These are phyloP conservation scores for Bocquillonia castaneifolia DNA, from an alignment of 441 rosid species.

Conservation along the genomic window DNA sequence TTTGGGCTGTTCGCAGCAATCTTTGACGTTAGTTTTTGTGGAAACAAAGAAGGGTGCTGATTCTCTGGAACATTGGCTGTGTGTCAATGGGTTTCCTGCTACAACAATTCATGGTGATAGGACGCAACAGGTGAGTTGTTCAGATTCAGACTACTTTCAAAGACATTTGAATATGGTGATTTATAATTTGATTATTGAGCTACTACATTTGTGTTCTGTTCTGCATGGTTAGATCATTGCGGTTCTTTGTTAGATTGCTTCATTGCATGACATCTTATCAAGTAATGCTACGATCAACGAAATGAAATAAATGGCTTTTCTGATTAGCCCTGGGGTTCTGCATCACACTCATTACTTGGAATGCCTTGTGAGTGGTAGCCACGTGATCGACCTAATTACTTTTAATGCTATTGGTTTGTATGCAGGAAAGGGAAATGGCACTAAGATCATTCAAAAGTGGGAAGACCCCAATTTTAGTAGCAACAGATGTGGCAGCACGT, in stretches of 20 bases:
- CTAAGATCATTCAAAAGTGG: constrained; percentile 83
- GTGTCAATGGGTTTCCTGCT: constrained; percentile 72
- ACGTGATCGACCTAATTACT: not conserved
- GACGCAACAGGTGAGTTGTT: constrained; percentile 60
- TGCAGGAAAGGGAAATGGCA: constrained; percentile 87
- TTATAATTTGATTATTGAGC: too few relatives aligned
- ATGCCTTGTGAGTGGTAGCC: not conserved
- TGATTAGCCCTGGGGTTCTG: too few relatives aligned
- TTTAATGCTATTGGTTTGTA: not conserved
- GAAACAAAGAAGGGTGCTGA: constrained; percentile 90
- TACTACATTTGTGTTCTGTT: not conserved
- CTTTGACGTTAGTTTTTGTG: constrained; percentile 82
- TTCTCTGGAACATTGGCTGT: constrained; percentile 78
- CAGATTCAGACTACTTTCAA: too few relatives aligned
- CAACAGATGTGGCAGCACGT: constrained; percentile 93
- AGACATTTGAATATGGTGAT: too few relatives aligned
- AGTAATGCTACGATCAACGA: not conserved
- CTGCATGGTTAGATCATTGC: not conserved
- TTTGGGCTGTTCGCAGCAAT: constrained; percentile 47
- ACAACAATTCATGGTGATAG: constrained; percentile 91
- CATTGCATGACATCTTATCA: not conserved
- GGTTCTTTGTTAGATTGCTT: not conserved
- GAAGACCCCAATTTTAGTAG: constrained; percentile 80
- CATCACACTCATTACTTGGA: not conserved
- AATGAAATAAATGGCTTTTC: not conserved